phyloP scores from a whole-genome alignment of 106 monocot species.

The Dendrobium chrysotoxum region DNA sequence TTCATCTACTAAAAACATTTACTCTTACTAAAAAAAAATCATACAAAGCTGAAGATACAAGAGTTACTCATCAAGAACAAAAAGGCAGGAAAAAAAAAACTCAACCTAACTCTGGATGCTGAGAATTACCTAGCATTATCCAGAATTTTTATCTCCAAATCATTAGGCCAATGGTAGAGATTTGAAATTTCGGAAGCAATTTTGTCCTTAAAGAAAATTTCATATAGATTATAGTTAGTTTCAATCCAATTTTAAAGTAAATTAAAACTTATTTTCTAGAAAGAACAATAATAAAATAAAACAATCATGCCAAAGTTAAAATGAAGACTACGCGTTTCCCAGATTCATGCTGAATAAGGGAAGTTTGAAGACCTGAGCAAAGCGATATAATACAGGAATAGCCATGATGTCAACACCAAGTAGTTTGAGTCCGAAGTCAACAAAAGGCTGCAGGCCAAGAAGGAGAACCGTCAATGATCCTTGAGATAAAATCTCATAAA shows the following conservation, averaged over 20 bases:
- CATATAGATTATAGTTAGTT: neutral
- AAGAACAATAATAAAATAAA: neutral
- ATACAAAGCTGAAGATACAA: too few species aligned
- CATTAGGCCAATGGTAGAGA: slow-evolving; percentile 68
- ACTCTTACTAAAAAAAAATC: too few species aligned
- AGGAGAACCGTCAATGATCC: neutral
- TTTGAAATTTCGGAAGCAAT: slow-evolving; percentile 54
- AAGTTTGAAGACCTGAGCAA: slow-evolving; percentile 51
- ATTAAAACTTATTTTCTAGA: neutral
- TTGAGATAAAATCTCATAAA: neutral
- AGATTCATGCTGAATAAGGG: neutral
- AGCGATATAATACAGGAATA: slow-evolving; percentile 64
- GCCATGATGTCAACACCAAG: slow-evolving; percentile 85
- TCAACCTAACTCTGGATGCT: too few species aligned
- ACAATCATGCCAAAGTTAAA: neutral
- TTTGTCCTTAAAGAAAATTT: slow-evolving; percentile 19
- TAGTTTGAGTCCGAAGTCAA: slow-evolving; percentile 86
- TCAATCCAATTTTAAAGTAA: neutral
- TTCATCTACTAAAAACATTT: too few species aligned
- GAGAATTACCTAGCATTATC: slow-evolving; percentile 44
- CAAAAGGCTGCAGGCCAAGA: slow-evolving; percentile 52
- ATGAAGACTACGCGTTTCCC: neutral
- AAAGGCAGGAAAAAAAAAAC: too few species aligned
- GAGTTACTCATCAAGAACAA: too few species aligned
- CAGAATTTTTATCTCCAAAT: slow-evolving; percentile 54